Conservation (phyloP, 495 filamentous ascomycete species). For the Barbatosphaeria neglecta region DNA sequence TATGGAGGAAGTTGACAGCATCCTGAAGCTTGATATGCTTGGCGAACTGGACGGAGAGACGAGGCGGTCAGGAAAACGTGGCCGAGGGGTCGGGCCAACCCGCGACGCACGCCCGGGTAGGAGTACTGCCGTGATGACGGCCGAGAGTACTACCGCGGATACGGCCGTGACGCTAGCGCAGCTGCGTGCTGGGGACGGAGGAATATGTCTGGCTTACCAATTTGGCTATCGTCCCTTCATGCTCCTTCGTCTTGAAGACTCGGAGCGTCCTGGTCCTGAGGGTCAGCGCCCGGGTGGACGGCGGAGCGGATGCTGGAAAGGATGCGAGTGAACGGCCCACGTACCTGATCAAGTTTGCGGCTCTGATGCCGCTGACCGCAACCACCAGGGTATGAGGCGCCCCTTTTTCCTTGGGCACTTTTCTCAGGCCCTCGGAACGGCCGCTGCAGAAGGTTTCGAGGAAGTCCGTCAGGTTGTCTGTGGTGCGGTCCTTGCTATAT, state of each 20-base stretch:
- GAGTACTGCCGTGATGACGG: not conserved
- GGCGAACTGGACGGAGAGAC: conserved; percentile 48
- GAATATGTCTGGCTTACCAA: too few relatives aligned
- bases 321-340: not conserved
- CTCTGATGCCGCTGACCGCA: conserved; percentile 64
- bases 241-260: conserved; percentile 65
- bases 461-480: conserved; percentile 65
- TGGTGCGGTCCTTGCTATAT: conserved; percentile 48
- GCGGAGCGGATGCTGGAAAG: not conserved
- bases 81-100: too few relatives aligned
- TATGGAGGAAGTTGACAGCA: conserved; percentile 63
- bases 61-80: too few relatives aligned
- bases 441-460: conserved; percentile 52
- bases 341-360: conserved; percentile 67
- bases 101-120: not conserved
- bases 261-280: conserved; percentile 56
- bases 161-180: too few relatives aligned
- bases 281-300: conserved; percentile 2
- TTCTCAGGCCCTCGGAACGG: conserved; percentile 41
- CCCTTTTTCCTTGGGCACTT: conserved; percentile 56
- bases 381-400: conserved; percentile 80
- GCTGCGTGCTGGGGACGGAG: too few relatives aligned
- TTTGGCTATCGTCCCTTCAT: conserved; percentile 71
- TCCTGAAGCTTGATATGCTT: conserved; percentile 96
- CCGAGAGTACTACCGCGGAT: not conserved